Conservation (phyloP, 768 basidiomycete genomes). For the Russula olivacea region DNA sequence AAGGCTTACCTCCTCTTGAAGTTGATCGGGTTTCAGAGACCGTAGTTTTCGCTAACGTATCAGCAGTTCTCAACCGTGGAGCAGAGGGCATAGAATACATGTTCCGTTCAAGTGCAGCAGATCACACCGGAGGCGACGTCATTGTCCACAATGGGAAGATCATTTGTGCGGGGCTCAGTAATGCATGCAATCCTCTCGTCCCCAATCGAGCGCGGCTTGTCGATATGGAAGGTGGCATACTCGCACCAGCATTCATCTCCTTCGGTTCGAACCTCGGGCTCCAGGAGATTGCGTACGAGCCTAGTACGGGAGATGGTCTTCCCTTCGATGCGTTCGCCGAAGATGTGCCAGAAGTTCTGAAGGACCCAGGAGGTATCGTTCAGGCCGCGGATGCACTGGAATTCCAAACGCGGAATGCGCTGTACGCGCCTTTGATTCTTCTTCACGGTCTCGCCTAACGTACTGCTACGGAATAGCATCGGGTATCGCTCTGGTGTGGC, state of each 20-base stretch:
- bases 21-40: slow-evolving; percentile 30
- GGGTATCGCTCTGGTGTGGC: slow-evolving; percentile 47
- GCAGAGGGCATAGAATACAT: slow-evolving; percentile 16
- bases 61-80: slow-evolving; percentile 32
- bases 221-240: slow-evolving; percentile 59
- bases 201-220: slow-evolving; percentile 29
- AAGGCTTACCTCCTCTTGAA: slow-evolving; percentile 65
- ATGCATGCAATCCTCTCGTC: slow-evolving; percentile 21
- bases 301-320: slow-evolving; percentile 55
- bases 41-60: slow-evolving; percentile 53
- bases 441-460: neutral
- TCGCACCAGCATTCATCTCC: slow-evolving; percentile 56
- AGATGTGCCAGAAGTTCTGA: slow-evolving; percentile 39
- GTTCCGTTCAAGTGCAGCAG: slow-evolving; percentile 19
- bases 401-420: slow-evolving; percentile 37
- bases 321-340: slow-evolving; percentile 44
- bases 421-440: slow-evolving; percentile 25
- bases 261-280: slow-evolving; percentile 59
- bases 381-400: slow-evolving; percentile 60
- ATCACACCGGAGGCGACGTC: slow-evolving; percentile 31
- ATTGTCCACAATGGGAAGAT: slow-evolving; percentile 51
- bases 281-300: slow-evolving; percentile 56
- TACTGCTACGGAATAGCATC: slow-evolving; percentile 31
- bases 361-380: slow-evolving; percentile 41
- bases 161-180: slow-evolving; percentile 37